These are phyloP conservation scores for Neurospora africana DNA, from an alignment of 495 filamentous ascomycete species.

Conservation along the genomic window DNA sequence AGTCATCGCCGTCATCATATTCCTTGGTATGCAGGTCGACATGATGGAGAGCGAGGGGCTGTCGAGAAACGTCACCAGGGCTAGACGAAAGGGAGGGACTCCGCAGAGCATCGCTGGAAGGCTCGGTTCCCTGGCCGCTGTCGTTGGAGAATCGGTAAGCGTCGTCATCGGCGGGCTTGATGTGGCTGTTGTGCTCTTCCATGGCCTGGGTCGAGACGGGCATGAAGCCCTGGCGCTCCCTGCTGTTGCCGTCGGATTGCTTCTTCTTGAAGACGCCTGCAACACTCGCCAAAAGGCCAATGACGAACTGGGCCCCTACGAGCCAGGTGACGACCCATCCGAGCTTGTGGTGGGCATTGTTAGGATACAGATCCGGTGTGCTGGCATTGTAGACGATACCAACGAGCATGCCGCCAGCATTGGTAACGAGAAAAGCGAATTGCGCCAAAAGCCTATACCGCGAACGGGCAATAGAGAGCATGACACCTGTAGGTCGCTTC, in stretches of 20 bases:
- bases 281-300: slow-evolving; percentile 51
- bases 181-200: slow-evolving; percentile 44
- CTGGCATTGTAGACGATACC: slow-evolving; percentile 68
- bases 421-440: slow-evolving; percentile 61
- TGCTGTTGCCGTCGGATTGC: slow-evolving; percentile 9
- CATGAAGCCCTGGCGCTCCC: slow-evolving; percentile 46
- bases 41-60: slow-evolving; percentile 41
- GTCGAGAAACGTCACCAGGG: slow-evolving; percentile 29
- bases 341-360: slow-evolving; percentile 79
- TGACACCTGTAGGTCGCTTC: slow-evolving; percentile 48
- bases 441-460: slow-evolving; percentile 63
- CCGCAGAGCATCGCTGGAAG: slow-evolving; percentile 52
- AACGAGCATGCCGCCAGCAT: slow-evolving; percentile 60
- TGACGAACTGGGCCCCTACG: slow-evolving; percentile 53
- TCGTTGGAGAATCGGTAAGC: slow-evolving; percentile 62
- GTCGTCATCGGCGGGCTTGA: slow-evolving; percentile 32
- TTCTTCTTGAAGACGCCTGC: slow-evolving; percentile 24
- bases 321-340: slow-evolving; percentile 80
- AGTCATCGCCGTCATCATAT: slow-evolving; percentile 34
- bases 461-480: slow-evolving; percentile 77
- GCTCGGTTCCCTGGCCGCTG: slow-evolving; percentile 82
- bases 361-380: slow-evolving; percentile 80
- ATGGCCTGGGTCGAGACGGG: slow-evolving; percentile 60
- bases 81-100: slow-evolving; percentile 53
- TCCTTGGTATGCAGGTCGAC: slow-evolving; percentile 29